Evolutionary conservation across 345 rosid genomes (phyloP).

Genomic region (Rubroshorea leprosula): DNA sequence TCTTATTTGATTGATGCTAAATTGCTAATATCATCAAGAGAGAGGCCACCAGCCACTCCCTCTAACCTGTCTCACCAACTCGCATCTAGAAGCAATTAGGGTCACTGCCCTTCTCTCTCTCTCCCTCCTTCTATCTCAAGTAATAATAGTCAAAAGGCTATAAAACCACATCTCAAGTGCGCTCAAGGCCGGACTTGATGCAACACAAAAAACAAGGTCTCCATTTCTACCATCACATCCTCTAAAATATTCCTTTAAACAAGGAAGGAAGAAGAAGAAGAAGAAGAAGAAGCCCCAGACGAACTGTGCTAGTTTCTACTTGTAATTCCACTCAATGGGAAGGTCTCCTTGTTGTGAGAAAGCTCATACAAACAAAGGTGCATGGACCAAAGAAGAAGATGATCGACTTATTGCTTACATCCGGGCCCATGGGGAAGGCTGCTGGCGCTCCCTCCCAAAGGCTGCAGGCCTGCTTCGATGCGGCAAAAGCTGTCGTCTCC

Average conservation of each 20-base stretch:
- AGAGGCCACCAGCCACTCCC: conserved; percentile 63
- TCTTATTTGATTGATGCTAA: conserved; percentile 23
- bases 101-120: conserved; percentile 18
- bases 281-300: too few species aligned
- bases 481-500: conserved; percentile 74
- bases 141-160: conserved; percentile 47
- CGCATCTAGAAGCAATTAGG: conserved; percentile 82
- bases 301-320: too few species aligned
- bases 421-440: conserved; percentile 72
- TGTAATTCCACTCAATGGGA: conserved; percentile 37
- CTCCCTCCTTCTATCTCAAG: background rate
- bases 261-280: too few species aligned
- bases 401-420: conserved; percentile 65
- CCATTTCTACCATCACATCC: conserved; percentile 4
- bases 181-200: conserved; percentile 39
- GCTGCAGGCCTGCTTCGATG: conserved; percentile 78
- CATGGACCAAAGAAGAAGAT: conserved; percentile 85
- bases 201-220: conserved; percentile 16
- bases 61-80: conserved; percentile 92
- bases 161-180: conserved; percentile 29
- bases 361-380: conserved; percentile 80
- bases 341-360: conserved; percentile 86
- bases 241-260: background rate
- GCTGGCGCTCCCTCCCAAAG: conserved; percentile 83
- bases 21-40: conserved; percentile 25